Percentiles rank a stretch among this genome's conserved stretches.
These are phyloP conservation scores for Pyrenopolyporus hunteri DNA, from an alignment of 495 filamentous ascomycete genomes.

Conservation along the genomic window DNA sequence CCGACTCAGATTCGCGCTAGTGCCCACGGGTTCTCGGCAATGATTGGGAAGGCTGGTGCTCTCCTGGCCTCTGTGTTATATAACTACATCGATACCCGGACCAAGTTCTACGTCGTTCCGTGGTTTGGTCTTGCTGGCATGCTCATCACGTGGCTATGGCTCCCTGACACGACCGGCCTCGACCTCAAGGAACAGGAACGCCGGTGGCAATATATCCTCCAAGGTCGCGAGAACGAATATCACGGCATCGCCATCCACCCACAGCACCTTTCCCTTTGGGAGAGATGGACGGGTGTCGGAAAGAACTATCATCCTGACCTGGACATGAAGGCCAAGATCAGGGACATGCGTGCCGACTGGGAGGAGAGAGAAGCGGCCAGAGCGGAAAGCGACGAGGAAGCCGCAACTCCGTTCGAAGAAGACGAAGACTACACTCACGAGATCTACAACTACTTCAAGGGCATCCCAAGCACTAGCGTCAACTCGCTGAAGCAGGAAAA, in stretches of 20 bases:
- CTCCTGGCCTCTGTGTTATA: slow-evolving; percentile 82
- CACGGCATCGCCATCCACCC: slow-evolving; percentile 88
- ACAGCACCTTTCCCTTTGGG: slow-evolving; percentile 81
- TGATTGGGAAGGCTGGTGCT: slow-evolving; percentile 81
- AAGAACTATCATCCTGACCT: slow-evolving; percentile 79
- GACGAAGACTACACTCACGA: slow-evolving; percentile 51
- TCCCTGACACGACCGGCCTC: slow-evolving; percentile 90
- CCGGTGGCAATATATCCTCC: slow-evolving; percentile 79
- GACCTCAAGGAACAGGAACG: slow-evolving; percentile 95
- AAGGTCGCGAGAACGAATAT: slow-evolving; percentile 76
- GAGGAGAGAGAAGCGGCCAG: slow-evolving; percentile 36
- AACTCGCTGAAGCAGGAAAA: slow-evolving; percentile 35
- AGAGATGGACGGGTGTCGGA: slow-evolving; percentile 71
- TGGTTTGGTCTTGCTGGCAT: slow-evolving; percentile 90
- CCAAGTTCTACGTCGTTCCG: slow-evolving; percentile 84
- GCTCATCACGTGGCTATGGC: slow-evolving; percentile 76
- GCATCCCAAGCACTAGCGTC: slow-evolving; percentile 28
- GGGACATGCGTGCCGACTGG: slow-evolving; percentile 69
- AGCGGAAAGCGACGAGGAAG: slow-evolving; percentile 31
- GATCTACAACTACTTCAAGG: slow-evolving; percentile 52
- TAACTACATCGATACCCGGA: slow-evolving; percentile 81
- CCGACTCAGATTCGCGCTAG: slow-evolving; percentile 88
- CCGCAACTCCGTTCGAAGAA: slow-evolving; percentile 41
- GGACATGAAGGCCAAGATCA: slow-evolving; percentile 79
- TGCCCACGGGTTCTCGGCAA: slow-evolving; percentile 88